Conservation (phyloP, 257 asterid species). For the Cruciata laevipes region DNA sequence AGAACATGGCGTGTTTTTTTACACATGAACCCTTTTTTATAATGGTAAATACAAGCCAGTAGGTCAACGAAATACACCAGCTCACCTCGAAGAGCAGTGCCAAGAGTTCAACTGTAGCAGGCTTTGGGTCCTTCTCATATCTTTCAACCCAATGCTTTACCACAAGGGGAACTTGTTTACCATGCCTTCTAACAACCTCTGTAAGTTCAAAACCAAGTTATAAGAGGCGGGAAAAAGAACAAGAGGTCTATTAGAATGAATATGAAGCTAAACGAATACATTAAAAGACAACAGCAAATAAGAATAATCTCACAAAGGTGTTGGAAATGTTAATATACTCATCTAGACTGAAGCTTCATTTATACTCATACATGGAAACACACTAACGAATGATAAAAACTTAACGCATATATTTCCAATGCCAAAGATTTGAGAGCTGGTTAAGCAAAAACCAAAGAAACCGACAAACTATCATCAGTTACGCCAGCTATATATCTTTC, state of each 20-base stretch:
- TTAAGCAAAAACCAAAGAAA: not conserved
- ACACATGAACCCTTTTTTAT: not conserved
- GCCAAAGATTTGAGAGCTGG: not conserved
- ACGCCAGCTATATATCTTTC: not conserved
- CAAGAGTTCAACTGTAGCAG: conserved; percentile 69
- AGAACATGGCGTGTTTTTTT: no score
- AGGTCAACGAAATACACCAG: conserved; percentile 14
- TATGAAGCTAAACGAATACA: conserved; percentile 9
- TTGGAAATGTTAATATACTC: not conserved
- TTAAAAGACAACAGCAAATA: not conserved
- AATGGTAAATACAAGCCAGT: not conserved
- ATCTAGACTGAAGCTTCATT: no score
- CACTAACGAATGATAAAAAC: not conserved
- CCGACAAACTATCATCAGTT: not conserved
- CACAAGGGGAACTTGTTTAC: conserved; percentile 69
- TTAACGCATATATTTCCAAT: not conserved
- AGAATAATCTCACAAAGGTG: not conserved
- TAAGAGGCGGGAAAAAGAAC: not conserved
- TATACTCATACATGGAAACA: not conserved
- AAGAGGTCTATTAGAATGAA: not conserved
- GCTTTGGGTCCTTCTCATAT: conserved; percentile 63
- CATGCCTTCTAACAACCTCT: conserved; percentile 74
- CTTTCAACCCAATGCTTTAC: conserved; percentile 82
- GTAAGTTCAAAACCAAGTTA: conserved; percentile 21
- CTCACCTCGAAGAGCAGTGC: conserved; percentile 82